phyloP scores from a whole-genome alignment of 768 basidiomycete genomes.

The Rhodotorula diobovata region DNA sequence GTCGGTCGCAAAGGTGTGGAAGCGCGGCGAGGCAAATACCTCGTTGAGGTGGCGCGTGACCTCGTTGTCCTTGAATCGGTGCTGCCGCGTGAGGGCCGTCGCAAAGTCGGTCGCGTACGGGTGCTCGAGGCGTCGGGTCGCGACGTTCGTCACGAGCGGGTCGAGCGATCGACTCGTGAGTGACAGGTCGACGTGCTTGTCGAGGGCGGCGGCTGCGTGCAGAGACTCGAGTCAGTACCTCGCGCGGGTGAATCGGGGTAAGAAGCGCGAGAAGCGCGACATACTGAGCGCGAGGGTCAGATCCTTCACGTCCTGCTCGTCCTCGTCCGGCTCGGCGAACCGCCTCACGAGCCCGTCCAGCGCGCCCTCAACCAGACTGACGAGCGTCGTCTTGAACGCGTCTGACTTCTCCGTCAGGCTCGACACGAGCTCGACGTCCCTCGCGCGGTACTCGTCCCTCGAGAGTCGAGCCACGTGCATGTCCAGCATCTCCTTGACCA shows the following conservation, averaged over 20 bases:
- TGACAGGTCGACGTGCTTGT: not conserved
- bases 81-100: slow-evolving; percentile 1
- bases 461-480: slow-evolving; percentile 5
- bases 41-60: slow-evolving; percentile 37
- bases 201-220: not conserved
- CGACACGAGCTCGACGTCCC: slow-evolving; percentile 4
- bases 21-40: slow-evolving; percentile 27
- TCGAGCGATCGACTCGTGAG: slow-evolving; percentile 23
- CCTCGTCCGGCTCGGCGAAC: slow-evolving; percentile 25
- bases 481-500: not conserved
- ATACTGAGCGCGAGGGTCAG: slow-evolving; percentile 6
- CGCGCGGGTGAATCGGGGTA: not conserved
- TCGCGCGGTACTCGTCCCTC: slow-evolving; percentile 13
- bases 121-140: slow-evolving; percentile 18
- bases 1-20: slow-evolving; percentile 4
- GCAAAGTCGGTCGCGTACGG: slow-evolving; percentile 15
- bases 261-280: not conserved
- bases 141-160: slow-evolving; percentile 24
- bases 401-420: not conserved
- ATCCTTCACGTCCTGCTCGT: slow-evolving; percentile 1
- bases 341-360: slow-evolving; percentile 12
- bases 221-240: not conserved
- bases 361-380: slow-evolving; percentile 5
- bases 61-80: slow-evolving; percentile 37
- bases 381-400: not conserved